Conservation (phyloP, 2,329 filamentous ascomycete genomes). For the Beauveria sp. region DNA sequence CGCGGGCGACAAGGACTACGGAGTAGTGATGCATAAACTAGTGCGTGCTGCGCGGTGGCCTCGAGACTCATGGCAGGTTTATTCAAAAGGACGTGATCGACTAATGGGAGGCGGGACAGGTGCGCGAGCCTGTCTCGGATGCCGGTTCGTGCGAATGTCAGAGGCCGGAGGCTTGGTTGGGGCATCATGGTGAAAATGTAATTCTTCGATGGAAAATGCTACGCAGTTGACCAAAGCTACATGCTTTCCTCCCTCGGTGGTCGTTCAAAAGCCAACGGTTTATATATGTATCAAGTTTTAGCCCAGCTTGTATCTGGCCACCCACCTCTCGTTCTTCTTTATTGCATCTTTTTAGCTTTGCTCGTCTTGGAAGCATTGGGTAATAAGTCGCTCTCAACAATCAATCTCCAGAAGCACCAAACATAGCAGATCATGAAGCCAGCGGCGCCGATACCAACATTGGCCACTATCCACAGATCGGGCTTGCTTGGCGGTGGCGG, state of each 20-base stretch:
- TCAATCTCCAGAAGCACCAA: slow-evolving; percentile 74
- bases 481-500: slow-evolving; percentile 68
- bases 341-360: slow-evolving; percentile 32
- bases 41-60: background rate
- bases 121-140: background rate
- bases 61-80: background rate
- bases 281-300: background rate
- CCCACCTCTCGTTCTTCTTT: background rate
- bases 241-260: no score
- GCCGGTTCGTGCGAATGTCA: background rate
- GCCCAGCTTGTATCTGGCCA: background rate
- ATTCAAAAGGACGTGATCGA: no score
- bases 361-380: slow-evolving; percentile 18
- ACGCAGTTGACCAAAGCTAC: no score
- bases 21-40: no score
- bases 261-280: background rate
- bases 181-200: no score
- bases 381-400: slow-evolving; percentile 51
- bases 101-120: no score
- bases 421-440: slow-evolving; percentile 84
- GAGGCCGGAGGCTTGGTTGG: background rate
- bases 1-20: no score
- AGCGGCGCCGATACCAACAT: slow-evolving; percentile 76
- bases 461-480: slow-evolving; percentile 89
- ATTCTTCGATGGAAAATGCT: no score